These are phyloP conservation scores for Aspergillus oerlinghausenensis DNA, from an alignment of 2,329 filamentous ascomycete species.

Conservation along the genomic window DNA sequence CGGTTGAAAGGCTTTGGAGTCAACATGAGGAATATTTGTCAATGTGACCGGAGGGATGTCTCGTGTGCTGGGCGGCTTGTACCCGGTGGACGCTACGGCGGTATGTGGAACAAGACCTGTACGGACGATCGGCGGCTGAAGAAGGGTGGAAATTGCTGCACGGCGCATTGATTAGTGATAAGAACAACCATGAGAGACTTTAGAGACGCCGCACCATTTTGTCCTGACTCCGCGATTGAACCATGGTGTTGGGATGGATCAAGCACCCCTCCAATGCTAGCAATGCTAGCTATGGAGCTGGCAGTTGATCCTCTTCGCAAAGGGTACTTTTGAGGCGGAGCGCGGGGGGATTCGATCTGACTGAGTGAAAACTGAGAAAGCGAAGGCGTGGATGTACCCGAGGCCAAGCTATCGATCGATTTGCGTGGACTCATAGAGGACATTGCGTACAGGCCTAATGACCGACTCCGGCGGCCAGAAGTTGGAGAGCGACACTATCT, in stretches of 20 bases:
- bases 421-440: constrained; percentile 58
- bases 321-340: constrained; percentile 31
- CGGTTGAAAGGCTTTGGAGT: constrained; percentile 71
- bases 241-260: constrained; percentile 60
- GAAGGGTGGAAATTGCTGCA: constrained; percentile 82
- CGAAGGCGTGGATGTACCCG: constrained; percentile 48
- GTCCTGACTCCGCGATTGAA: constrained; percentile 67
- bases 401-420: constrained; percentile 61
- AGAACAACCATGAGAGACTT: neutral
- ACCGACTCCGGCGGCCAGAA: constrained; percentile 30
- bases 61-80: constrained; percentile 75
- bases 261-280: constrained; percentile 78
- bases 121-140: constrained; percentile 83
- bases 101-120: constrained; percentile 81
- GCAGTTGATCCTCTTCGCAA: constrained; percentile 72
- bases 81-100: constrained; percentile 61
- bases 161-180: constrained; percentile 9
- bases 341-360: constrained; percentile 35
- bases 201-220: constrained; percentile 60
- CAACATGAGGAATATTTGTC: constrained; percentile 79
- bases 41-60: constrained; percentile 93
- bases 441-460: constrained; percentile 49
- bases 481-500: constrained; percentile 27
- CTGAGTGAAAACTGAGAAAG: constrained; percentile 46
- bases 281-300: constrained; percentile 81